These are phyloP conservation scores for Alternaria ethzedia DNA, from an alignment of 2,329 filamentous ascomycete species.

Conservation along the genomic window DNA sequence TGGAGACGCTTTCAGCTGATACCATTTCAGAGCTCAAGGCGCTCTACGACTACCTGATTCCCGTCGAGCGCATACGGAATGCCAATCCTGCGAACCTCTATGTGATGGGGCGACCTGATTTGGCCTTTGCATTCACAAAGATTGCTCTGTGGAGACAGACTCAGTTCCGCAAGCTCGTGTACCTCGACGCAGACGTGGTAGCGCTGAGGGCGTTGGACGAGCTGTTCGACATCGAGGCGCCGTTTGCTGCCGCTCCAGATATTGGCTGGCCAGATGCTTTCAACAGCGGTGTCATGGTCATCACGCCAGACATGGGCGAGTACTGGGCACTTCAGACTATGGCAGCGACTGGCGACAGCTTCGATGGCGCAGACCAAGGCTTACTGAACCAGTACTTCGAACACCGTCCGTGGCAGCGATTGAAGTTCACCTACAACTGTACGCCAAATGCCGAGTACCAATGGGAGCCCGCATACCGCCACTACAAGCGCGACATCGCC, in stretches of 20 bases:
- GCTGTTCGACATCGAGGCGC: constrained; percentile 72
- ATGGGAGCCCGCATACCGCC: constrained; percentile 91
- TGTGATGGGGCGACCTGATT: constrained; percentile 88
- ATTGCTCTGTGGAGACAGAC: constrained; percentile 91
- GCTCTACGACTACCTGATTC: constrained; percentile 87
- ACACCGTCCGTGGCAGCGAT: constrained; percentile 74
- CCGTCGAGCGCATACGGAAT: constrained; percentile 81
- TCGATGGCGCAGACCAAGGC: constrained; percentile 96
- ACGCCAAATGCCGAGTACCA: constrained; percentile 97
- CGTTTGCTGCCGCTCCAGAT: constrained; percentile 81
- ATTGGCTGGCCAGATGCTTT: constrained; percentile 98
- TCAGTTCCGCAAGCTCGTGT: constrained; percentile 91
- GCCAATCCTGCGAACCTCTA: constrained; percentile 79
- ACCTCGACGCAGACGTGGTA: constrained; percentile 94
- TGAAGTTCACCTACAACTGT: constrained; percentile 97
- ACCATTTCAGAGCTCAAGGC: constrained; percentile 81
- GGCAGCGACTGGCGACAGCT: constrained; percentile 86
- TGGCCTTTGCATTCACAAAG: constrained; percentile 95
- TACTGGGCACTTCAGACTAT: constrained; percentile 85
- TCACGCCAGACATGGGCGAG: constrained; percentile 84
- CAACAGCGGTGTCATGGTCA: constrained; percentile 96
- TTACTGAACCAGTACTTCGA: constrained; percentile 94
- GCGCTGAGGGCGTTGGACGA: constrained; percentile 90
- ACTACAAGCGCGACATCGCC: constrained; percentile 88
- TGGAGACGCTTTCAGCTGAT: constrained; percentile 76